Conservation (phyloP, 129 eudicot species). For the Saposhnikovia divaricata region DNA sequence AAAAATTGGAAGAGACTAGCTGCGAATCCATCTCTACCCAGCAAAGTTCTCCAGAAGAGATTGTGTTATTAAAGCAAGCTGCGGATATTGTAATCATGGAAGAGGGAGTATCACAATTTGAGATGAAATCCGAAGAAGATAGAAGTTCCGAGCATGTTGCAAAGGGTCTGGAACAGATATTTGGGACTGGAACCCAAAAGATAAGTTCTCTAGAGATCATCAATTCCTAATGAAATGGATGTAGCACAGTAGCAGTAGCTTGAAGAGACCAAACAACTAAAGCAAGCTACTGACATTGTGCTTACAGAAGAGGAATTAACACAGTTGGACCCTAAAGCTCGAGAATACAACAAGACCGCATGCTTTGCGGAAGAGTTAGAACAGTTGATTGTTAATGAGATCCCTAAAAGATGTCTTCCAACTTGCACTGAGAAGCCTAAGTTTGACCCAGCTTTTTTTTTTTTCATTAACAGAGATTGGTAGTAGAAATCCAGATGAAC, state of each 20-base stretch:
- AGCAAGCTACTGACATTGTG: slow-evolving; percentile 12
- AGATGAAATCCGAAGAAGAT: slow-evolving; percentile 25
- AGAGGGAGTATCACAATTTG: slow-evolving; percentile 27
- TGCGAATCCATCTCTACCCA: slow-evolving; percentile 27
- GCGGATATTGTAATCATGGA: slow-evolving; percentile 10
- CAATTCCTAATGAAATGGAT: no score
- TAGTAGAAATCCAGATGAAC: background rate
- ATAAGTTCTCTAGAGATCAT: slow-evolving; percentile 13
- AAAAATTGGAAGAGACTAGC: slow-evolving; percentile 36
- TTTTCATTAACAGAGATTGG: slow-evolving; percentile 26
- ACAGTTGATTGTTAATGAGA: slow-evolving; percentile 19
- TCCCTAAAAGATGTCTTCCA: slow-evolving; percentile 40
- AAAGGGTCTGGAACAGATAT: slow-evolving; percentile 23
- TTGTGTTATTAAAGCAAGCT: slow-evolving; percentile 16
- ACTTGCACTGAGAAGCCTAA: slow-evolving; percentile 31
- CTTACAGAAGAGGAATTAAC: slow-evolving; percentile 9
- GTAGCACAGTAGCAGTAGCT: no score
- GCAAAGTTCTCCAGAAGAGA: slow-evolving; percentile 16
- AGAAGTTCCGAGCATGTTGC: slow-evolving; percentile 34
- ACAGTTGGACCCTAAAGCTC: no score
- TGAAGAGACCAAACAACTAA: slow-evolving; percentile 16
- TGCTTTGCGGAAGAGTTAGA: no score
- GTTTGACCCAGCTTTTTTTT: background rate
- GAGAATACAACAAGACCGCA: no score
- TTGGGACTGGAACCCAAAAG: slow-evolving; percentile 19